Evolutionary conservation across 441 rosid species (phyloP).

Genomic region (Gossypium gossypioides): DNA sequence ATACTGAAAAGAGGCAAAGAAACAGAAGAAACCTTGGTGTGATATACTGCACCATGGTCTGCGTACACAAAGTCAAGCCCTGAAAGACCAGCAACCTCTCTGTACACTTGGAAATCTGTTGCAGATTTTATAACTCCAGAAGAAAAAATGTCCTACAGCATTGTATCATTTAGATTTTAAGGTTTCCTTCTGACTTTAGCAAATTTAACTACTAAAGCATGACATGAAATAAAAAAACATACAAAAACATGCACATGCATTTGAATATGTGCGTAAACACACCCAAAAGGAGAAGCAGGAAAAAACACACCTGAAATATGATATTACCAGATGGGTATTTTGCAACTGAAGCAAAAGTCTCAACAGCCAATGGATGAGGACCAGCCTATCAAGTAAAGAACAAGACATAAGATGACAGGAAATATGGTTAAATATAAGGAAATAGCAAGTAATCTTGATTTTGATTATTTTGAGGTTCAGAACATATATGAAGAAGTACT

Average conservation of each 20-base stretch:
- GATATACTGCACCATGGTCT: conserved; percentile 80
- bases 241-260: background rate
- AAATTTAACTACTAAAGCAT: conserved; percentile 16
- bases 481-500: background rate
- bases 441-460: background rate
- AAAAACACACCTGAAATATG: conserved; percentile 53
- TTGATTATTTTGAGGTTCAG: conserved; percentile 2
- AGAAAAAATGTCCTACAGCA: conserved; percentile 72
- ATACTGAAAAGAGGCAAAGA: conserved; percentile 5
- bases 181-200: conserved; percentile 8
- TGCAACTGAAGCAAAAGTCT: conserved; percentile 67
- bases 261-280: background rate
- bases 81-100: conserved; percentile 85
- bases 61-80: conserved; percentile 92
- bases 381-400: conserved; percentile 54
- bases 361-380: conserved; percentile 81
- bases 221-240: background rate
- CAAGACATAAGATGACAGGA: conserved; percentile 11
- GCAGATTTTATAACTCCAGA: conserved; percentile 72
- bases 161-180: conserved; percentile 14
- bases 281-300: background rate
- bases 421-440: background rate
- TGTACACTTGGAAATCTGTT: conserved; percentile 92
- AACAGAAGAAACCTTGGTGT: conserved; percentile 61
- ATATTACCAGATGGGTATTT: conserved; percentile 81